Conservation (phyloP, 805 yeast genomes). For the Zygoascus tannicola region DNA sequence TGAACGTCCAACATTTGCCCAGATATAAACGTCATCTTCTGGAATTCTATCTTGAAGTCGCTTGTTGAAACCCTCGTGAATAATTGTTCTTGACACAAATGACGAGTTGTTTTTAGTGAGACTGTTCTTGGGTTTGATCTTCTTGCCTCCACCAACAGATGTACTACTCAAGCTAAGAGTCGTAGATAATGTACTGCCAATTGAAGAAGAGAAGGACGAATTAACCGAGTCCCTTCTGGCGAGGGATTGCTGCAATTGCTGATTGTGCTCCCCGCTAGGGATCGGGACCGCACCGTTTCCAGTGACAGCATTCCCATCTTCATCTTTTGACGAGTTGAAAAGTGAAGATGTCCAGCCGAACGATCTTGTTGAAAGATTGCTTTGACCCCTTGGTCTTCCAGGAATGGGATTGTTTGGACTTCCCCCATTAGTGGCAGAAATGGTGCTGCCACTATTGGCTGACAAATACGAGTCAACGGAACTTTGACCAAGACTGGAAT, state of each 20-base stretch:
- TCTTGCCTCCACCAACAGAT: not conserved
- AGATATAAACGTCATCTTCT: slow-evolving; percentile 21
- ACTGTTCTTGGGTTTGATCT: slow-evolving; percentile 27
- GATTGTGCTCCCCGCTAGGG: not conserved
- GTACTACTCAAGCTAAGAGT: slow-evolving; percentile 1
- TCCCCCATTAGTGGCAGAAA: no score
- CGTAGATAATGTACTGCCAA: slow-evolving; percentile 1
- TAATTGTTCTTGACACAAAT: slow-evolving; percentile 29
- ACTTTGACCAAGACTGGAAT: not conserved
- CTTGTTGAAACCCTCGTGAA: slow-evolving; percentile 26
- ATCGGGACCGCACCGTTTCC: not conserved
- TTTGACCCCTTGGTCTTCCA: not conserved
- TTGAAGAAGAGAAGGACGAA: slow-evolving; percentile 4
- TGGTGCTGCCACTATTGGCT: not conserved
- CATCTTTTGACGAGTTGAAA: slow-evolving; percentile 4
- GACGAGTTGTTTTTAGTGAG: slow-evolving; percentile 32
- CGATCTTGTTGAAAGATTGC: slow-evolving; percentile 7
- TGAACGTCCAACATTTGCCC: slow-evolving; percentile 30
- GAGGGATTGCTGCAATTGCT: not conserved
- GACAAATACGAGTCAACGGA: not conserved
- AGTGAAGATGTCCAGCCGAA: slow-evolving; percentile 16
- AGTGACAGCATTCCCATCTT: not conserved
- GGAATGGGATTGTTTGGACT: not conserved
- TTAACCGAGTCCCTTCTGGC: slow-evolving; percentile 1
- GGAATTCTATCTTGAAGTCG: slow-evolving; percentile 25